Evolutionary conservation across 1,139 yeast species (phyloP).

Genomic region (Meyerozyma carpophila): DNA sequence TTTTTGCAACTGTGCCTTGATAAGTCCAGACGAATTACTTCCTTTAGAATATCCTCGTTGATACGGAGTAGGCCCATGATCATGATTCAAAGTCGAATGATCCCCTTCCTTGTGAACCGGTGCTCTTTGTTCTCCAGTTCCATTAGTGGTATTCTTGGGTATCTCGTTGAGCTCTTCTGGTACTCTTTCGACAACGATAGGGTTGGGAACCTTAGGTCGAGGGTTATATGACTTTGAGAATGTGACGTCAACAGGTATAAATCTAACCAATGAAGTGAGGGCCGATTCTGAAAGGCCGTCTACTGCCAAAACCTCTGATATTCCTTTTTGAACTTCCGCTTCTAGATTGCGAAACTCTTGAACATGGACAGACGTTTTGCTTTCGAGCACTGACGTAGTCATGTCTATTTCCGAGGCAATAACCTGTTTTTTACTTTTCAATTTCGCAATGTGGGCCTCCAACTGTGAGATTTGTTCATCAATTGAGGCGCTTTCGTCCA

Average conservation of each 20-base stretch:
- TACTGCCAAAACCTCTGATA: conserved; percentile 18
- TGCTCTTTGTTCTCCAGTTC: no score
- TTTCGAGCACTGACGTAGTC: conserved; percentile 52
- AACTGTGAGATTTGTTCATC: conserved; percentile 38
- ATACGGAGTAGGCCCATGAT: conserved; percentile 27
- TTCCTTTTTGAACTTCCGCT: conserved; percentile 30
- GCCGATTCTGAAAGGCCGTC: conserved; percentile 20
- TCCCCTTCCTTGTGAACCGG: conserved; percentile 6
- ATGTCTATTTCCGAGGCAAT: conserved; percentile 40
- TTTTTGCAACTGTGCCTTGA: conserved; percentile 18
- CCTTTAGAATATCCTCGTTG: conserved; percentile 35
- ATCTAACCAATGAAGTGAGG: conserved; percentile 14
- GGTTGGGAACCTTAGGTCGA: background rate
- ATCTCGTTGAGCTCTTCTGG: background rate
- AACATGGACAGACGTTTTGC: conserved; percentile 41
- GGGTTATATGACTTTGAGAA: conserved; percentile 17
- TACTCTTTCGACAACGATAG: background rate
- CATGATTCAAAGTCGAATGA: conserved; percentile 13
- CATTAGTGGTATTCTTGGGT: no score
- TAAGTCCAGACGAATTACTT: conserved; percentile 19
- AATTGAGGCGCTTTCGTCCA: conserved; percentile 27
- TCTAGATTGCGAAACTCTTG: conserved; percentile 39
- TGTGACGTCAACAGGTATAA: conserved; percentile 26
- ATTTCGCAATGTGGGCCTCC: conserved; percentile 30
- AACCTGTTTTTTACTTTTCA: conserved; percentile 33